Evolutionary conservation across 192 early-diverging fungal genomes (phyloP).

Genomic region (Rhizophagus clarus): DNA sequence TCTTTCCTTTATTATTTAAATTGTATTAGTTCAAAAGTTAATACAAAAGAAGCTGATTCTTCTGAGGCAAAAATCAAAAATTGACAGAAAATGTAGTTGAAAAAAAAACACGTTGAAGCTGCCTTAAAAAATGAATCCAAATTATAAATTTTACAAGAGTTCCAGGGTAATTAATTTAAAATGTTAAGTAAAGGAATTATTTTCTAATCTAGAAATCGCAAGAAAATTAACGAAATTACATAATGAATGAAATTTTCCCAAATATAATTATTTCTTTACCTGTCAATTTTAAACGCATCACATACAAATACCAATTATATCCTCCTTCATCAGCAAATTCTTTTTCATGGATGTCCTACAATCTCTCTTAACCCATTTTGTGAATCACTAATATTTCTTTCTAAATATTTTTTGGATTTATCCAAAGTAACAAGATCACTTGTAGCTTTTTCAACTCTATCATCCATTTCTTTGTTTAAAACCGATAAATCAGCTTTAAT

Average conservation of each 20-base stretch:
- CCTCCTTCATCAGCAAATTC: neutral
- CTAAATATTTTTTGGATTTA: constrained; percentile 59
- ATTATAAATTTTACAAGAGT: constrained; percentile 18
- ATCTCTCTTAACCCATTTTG: constrained; percentile 45
- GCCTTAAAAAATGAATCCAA: too few species aligned
- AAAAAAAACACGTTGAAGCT: neutral
- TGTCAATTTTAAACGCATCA: neutral
- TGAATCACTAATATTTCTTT: constrained; percentile 58
- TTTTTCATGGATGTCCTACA: constrained; percentile 24
- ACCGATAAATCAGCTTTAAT: constrained; percentile 51
- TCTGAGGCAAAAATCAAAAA: neutral
- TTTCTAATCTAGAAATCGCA: neutral
- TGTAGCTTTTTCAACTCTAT: constrained; percentile 43
- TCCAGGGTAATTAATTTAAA: neutral
- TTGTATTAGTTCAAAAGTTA: neutral
- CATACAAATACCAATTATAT: neutral
- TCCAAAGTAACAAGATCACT: constrained; percentile 54
- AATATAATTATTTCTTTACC: neutral
- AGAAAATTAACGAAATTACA: too few species aligned
- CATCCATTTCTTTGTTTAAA: constrained; percentile 46
- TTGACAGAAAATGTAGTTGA: neutral
- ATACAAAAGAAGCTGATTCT: neutral
- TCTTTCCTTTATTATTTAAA: neutral
- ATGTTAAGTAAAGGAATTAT: neutral
- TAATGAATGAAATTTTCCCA: neutral